These are phyloP conservation scores for Tricholoma matsutake DNA, from an alignment of 768 basidiomycete species.

Conservation along the genomic window DNA sequence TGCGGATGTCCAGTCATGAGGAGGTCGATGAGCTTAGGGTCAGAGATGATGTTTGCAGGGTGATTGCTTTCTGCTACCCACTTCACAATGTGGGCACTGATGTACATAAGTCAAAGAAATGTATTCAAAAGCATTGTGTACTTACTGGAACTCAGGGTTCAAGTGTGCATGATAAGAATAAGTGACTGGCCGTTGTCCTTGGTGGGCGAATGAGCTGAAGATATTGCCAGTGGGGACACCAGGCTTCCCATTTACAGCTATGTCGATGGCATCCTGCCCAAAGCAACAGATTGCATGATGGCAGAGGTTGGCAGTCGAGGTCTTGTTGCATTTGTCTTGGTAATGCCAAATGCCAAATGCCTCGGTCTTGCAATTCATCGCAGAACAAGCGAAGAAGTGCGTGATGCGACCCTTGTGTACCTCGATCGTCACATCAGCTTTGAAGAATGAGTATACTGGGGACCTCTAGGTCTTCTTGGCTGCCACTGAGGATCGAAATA, in stretches of 20 bases:
- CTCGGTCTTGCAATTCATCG: not conserved
- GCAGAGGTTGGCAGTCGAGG: not conserved
- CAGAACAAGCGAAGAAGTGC: not conserved
- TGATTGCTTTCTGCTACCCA: constrained; percentile 26
- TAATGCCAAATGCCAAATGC: too few species aligned
- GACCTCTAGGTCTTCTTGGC: too few species aligned
- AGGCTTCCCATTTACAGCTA: not conserved
- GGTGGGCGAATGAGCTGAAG: constrained; percentile 9
- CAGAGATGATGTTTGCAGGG: constrained; percentile 23
- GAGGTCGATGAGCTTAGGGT: constrained; percentile 22
- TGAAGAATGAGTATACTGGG: too few species aligned
- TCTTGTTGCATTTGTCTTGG: not conserved
- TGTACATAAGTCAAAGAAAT: not conserved
- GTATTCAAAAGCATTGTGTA: constrained; percentile 6
- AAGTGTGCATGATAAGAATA: constrained; percentile 8
- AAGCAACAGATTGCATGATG: not conserved
- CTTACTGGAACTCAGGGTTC: constrained; percentile 12
- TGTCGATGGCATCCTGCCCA: not conserved
- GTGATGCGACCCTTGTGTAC: not conserved
- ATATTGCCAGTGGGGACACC: not conserved
- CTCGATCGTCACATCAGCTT: not conserved
- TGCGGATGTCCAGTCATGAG: constrained; percentile 23
- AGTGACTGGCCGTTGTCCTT: constrained; percentile 11
- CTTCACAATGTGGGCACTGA: constrained; percentile 14
- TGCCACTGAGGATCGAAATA: too few species aligned